Evolutionary conservation across 495 filamentous ascomycete species (phyloP), one percentile per base, ranked within the genome.

Genomic region (Rhizodiscina lignyota): DNA sequence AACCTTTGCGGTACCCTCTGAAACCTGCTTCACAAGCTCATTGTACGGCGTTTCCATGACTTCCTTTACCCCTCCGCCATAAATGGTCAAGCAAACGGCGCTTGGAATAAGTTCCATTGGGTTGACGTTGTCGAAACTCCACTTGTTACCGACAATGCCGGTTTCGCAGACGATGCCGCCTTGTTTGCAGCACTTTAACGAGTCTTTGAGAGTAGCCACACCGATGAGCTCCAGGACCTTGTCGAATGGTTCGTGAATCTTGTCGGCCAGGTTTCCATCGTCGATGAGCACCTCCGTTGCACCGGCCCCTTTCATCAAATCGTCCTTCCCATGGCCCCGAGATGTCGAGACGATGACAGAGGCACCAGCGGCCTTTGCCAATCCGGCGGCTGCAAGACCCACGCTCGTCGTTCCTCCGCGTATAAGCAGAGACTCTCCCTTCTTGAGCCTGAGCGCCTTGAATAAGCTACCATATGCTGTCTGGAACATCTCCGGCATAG

Each of bases 401-500:
- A 68, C 58, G 23, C 46, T 53, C 3, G 58, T 63, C 37, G 66
- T 70, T 2, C 62, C 66, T 1, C 67, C 67, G 16, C 67, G 50
- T 15, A 73, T 53, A 20, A 73, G 40, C 30, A 71, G 29, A 17
- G 45, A 54, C 28, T 69, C 62, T 0, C 59, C 61, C 18, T 50
- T 45, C 33, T 58, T 29, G 11, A 70, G 24, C 20, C 52, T 38
- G 21, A 70, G 42, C 13, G 48, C 39, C 22, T 40, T 48, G 11
- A 59, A 51, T 21, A 71, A 32, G 5, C 53, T 49, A 4, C 66
- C 67, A 44, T 60, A 70, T 3, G 67, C 61, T 16, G 67, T 70
- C 50, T 68, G 66, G 37, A 70, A 23, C 64, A 70, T 69, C 49
- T 70, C 67, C 1, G 66, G 66, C 29, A 68, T 42, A 0, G 62